These are phyloP conservation scores for Echinochloa phyllopogon DNA, from an alignment of 176 grass and related monocot species.

Conservation along the genomic window DNA sequence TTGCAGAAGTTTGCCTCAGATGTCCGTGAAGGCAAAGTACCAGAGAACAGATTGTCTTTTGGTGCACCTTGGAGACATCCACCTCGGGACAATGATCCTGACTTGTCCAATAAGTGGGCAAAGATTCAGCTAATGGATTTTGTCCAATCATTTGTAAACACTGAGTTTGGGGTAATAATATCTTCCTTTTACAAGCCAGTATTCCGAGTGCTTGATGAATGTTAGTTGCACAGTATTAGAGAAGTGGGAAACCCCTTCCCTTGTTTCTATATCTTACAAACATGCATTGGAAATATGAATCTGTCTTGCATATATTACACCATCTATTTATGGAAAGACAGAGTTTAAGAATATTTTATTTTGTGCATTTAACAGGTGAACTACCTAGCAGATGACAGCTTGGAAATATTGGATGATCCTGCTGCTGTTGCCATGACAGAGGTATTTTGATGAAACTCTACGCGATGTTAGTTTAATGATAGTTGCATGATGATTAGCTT, in stretches of 20 bases:
- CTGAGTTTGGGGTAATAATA: slow-evolving; percentile 86
- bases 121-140: slow-evolving; percentile 98
- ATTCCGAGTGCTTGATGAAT: slow-evolving; percentile 20
- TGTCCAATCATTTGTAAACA: slow-evolving; percentile 79
- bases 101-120: slow-evolving; percentile 71
- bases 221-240: not conserved
- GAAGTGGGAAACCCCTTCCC: not conserved
- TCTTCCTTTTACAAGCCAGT: slow-evolving; percentile 19
- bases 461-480: slow-evolving; percentile 37
- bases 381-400: slow-evolving; percentile 82
- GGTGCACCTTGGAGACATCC: slow-evolving; percentile 91
- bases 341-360: not conserved
- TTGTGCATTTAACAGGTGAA: slow-evolving; percentile 66
- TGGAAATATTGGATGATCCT: slow-evolving; percentile 99
- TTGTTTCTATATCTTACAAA: not conserved
- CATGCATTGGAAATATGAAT: not conserved
- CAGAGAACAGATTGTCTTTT: slow-evolving; percentile 71
- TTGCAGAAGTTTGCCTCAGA: slow-evolving; percentile 90
- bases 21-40: slow-evolving; percentile 65
- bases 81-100: slow-evolving; percentile 54
- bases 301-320: not conserved
- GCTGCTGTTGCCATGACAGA: slow-evolving; percentile 72
- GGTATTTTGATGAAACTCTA: slow-evolving; percentile 52
- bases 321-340: slow-evolving; percentile 12
- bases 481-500: slow-evolving; percentile 27